Evolutionary conservation across 352 stramenopile species (phyloP).

Genomic region (Pythium phragmiticola): DNA sequence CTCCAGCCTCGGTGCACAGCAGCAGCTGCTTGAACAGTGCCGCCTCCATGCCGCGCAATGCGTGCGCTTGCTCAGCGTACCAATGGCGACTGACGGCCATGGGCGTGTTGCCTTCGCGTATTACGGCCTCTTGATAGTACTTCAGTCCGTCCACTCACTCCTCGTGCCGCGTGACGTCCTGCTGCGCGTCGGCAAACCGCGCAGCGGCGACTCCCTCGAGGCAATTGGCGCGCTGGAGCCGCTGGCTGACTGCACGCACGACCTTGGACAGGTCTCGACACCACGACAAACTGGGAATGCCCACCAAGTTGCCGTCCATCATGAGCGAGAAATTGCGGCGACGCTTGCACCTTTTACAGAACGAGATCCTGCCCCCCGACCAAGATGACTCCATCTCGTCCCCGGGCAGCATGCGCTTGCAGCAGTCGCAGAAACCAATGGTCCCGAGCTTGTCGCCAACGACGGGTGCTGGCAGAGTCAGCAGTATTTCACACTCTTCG

Average conservation of each 20-base stretch:
- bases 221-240: neutral
- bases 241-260: neutral
- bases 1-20: neutral
- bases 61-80: neutral
- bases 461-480: neutral
- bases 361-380: neutral
- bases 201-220: neutral
- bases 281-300: neutral
- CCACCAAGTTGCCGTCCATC: neutral
- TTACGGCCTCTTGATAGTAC: neutral
- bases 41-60: neutral
- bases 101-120: neutral
- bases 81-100: conserved; percentile 3
- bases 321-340: neutral
- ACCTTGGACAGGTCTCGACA: neutral
- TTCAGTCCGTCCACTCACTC: neutral
- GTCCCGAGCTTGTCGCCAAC: neutral
- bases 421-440: conserved; percentile 3
- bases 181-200: neutral
- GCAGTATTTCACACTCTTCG: neutral
- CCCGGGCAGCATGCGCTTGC: conserved; percentile 4
- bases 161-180: neutral
- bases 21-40: neutral
- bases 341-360: neutral
- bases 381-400: neutral